A percentile compares a stretch with the other conserved stretches of the same genome.
phyloP scores from a whole-genome alignment of 1,284 basidiomycete genomes.

The Tremellales sp. region DNA sequence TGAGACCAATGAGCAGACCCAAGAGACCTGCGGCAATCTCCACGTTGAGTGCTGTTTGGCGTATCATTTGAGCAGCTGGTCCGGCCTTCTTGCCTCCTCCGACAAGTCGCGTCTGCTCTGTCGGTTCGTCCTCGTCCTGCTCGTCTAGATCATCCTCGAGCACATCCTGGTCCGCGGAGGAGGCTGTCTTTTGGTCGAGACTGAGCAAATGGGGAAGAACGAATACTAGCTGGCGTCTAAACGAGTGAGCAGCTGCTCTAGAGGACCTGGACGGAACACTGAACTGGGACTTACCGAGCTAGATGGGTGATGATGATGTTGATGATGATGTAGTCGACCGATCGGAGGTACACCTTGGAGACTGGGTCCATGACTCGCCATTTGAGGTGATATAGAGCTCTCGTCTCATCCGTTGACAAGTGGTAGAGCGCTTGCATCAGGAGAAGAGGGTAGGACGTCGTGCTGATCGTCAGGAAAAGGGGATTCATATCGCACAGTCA shows the following conservation, averaged over 20 bases:
- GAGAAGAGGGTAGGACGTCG: conserved; percentile 32
- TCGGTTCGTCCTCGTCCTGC: conserved; percentile 20
- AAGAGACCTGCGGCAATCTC: conserved; percentile 22
- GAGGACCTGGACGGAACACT: too few species aligned
- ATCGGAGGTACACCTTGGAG: conserved; percentile 18
- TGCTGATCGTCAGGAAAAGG: neutral
- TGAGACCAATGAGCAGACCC: conserved; percentile 33
- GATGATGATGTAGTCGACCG: conserved; percentile 30
- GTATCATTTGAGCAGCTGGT: neutral
- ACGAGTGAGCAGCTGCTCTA: conserved; percentile 1
- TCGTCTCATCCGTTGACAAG: conserved; percentile 11
- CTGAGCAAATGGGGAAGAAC: too few species aligned
- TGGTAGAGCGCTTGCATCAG: conserved; percentile 27
- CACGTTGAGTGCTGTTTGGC: neutral
- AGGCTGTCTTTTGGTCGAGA: too few species aligned
- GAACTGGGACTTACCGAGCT: conserved; percentile 28
- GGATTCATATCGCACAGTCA: neutral
- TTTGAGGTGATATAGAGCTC: conserved; percentile 27
- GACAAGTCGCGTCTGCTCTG: conserved; percentile 33
- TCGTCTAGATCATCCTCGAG: too few species aligned
- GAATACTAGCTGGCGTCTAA: too few species aligned
- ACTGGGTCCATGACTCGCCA: conserved; percentile 33
- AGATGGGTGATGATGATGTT: conserved; percentile 31
- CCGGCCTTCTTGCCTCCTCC: conserved; percentile 1
- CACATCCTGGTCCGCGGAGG: conserved; percentile 5